Percentiles rank a stretch among this genome's conserved stretches.
phyloP scores from a whole-genome alignment of 805 yeast genomes.

The Candida vartiovaarae region DNA sequence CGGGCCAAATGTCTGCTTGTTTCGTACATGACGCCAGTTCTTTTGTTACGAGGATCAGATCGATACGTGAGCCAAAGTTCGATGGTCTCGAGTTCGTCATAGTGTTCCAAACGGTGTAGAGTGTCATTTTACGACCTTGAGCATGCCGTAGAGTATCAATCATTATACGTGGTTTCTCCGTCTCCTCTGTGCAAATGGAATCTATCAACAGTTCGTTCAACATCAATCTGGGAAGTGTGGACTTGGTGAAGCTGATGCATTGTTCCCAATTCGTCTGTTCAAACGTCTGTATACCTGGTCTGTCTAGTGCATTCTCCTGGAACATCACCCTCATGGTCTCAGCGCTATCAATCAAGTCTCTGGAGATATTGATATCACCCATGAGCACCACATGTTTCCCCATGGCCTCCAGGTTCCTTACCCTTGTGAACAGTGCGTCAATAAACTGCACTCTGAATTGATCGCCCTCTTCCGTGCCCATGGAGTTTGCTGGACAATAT shows the following conservation, averaged over 20 bases:
- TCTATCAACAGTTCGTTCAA: slow-evolving; percentile 40
- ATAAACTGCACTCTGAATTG: slow-evolving; percentile 51
- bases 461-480: slow-evolving; percentile 61
- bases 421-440: slow-evolving; percentile 51
- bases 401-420: slow-evolving; percentile 40
- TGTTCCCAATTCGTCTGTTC: slow-evolving; percentile 28
- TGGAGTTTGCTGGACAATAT: slow-evolving; percentile 92
- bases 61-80: slow-evolving; percentile 86
- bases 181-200: slow-evolving; percentile 22
- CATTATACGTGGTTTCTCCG: slow-evolving; percentile 36
- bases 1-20: slow-evolving; percentile 54
- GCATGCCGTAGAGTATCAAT: slow-evolving; percentile 51
- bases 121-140: slow-evolving; percentile 50
- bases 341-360: slow-evolving; percentile 79
- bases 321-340: slow-evolving; percentile 47
- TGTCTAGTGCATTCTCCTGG: slow-evolving; percentile 29
- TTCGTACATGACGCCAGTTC: slow-evolving; percentile 26
- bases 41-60: slow-evolving; percentile 53
- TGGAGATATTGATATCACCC: slow-evolving; percentile 85
- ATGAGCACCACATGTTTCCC: slow-evolving; percentile 70
- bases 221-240: slow-evolving; percentile 35
- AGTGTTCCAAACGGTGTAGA: slow-evolving; percentile 94
- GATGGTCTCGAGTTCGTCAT: slow-evolving; percentile 66
- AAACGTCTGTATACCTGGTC: slow-evolving; percentile 23
- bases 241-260: slow-evolving; percentile 30